phyloP scores from a whole-genome alignment of 371 early-diverging fungal genomes.

The Mucor racemosus region DNA sequence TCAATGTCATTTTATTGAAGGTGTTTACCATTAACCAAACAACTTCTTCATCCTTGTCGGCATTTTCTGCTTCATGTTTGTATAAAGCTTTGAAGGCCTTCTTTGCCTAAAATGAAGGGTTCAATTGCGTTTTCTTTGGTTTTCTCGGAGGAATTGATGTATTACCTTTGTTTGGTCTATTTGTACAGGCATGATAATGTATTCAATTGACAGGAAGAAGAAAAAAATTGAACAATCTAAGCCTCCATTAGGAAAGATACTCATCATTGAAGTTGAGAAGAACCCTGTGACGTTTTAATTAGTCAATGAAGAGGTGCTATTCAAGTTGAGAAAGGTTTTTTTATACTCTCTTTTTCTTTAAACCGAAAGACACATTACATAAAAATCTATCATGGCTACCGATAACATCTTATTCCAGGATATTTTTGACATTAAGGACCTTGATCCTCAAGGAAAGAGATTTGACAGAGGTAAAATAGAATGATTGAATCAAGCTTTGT shows the following conservation, averaged over 20 bases:
- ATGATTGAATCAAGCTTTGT: not conserved
- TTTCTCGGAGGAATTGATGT: not conserved
- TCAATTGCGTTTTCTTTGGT: not conserved
- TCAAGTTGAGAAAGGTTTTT: conserved; percentile 1
- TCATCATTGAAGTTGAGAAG: not conserved
- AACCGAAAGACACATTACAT: not conserved
- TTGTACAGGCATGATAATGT: conserved; percentile 10
- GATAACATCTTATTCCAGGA: conserved; percentile 84
- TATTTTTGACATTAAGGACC: conserved; percentile 86
- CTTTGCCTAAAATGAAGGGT: conserved; percentile 24
- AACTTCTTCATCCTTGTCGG: conserved; percentile 26
- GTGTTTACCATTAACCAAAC: conserved; percentile 51
- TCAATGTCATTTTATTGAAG: conserved; percentile 21
- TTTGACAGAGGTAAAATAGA: conserved; percentile 84
- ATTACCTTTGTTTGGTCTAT: conserved; percentile 29
- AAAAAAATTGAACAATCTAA: conserved; percentile 10
- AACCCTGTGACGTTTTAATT: conserved; percentile 1
- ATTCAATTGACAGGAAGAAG: conserved; percentile 1
- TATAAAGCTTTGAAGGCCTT: conserved; percentile 44
- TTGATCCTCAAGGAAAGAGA: conserved; percentile 90
- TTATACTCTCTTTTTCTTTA: not conserved
- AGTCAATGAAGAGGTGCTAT: not conserved
- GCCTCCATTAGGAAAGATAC: conserved; percentile 13
- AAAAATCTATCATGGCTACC: conserved; percentile 53
- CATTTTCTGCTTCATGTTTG: conserved; percentile 33